These are phyloP conservation scores for Santalum album DNA, from an alignment of 164 flowering plant genomes.

Conservation along the genomic window DNA sequence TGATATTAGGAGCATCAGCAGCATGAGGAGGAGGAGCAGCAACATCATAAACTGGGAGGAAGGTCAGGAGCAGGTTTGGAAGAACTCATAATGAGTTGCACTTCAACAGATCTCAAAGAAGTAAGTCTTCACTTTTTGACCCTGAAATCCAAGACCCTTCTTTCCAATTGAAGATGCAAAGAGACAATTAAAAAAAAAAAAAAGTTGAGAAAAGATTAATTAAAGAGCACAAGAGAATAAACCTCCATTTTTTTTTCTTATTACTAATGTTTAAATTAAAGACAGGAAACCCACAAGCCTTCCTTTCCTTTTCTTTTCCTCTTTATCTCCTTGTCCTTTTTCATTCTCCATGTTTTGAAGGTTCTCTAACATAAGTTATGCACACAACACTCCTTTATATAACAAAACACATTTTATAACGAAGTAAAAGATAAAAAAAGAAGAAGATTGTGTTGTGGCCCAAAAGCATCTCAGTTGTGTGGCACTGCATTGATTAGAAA, in stretches of 20 bases:
- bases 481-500: too few species aligned
- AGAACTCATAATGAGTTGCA: conserved; percentile 85
- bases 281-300: background rate
- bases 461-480: too few species aligned
- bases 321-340: conserved; percentile 8
- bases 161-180: too few species aligned
- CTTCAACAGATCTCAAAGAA: conserved; percentile 66
- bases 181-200: background rate
- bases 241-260: too few species aligned
- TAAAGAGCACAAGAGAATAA: conserved; percentile 3
- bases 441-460: too few species aligned
- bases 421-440: too few species aligned
- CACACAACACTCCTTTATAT: too few species aligned
- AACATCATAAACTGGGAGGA: conserved; percentile 46
- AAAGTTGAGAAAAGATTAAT: conserved; percentile 6
- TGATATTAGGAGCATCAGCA: conserved; percentile 25
- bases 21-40: conserved; percentile 61
- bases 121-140: conserved; percentile 60
- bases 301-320: background rate
- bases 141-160: conserved; percentile 36
- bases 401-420: too few species aligned
- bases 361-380: too few species aligned
- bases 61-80: conserved; percentile 73
- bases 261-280: background rate
- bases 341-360: conserved; percentile 2